Conservation (phyloP, 257 asterid genomes). For the Mentha longifolia region DNA sequence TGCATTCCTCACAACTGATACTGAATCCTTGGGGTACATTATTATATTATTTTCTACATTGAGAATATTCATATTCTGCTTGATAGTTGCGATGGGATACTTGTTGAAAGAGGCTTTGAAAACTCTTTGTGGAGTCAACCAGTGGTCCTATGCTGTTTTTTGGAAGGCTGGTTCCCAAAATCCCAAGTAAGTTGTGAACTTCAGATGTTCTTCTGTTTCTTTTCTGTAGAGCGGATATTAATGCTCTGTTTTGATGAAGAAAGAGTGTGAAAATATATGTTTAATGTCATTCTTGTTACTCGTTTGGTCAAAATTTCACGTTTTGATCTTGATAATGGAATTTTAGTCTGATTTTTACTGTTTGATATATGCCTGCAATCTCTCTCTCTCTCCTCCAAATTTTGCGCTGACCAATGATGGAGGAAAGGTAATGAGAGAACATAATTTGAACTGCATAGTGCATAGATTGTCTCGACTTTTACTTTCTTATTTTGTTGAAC, state of each 20-base stretch:
- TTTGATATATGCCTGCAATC: neutral
- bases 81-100: slow-evolving; percentile 65
- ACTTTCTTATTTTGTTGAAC: neutral
- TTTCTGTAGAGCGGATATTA: neutral
- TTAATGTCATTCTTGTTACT: slow-evolving; percentile 15
- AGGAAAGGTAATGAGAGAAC: slow-evolving; percentile 28
- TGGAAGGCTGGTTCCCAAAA: slow-evolving; percentile 92
- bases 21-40: slow-evolving; percentile 32
- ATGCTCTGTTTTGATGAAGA: neutral
- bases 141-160: slow-evolving; percentile 96
- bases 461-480: neutral
- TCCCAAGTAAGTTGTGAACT: slow-evolving; percentile 67
- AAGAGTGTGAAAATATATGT: neutral
- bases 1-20: slow-evolving; percentile 32
- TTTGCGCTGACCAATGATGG: slow-evolving; percentile 44
- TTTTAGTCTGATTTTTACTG: slow-evolving; percentile 11
- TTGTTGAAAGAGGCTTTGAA: slow-evolving; percentile 90
- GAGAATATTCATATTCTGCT: slow-evolving; percentile 24
- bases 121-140: slow-evolving; percentile 91
- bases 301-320: neutral
- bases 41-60: slow-evolving; percentile 11
- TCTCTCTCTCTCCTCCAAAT: slow-evolving; percentile 33
- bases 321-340: slow-evolving; percentile 7
- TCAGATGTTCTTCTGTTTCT: neutral
- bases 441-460: neutral